Percentiles rank a stretch among this genome's conserved stretches.
phyloP scores from a whole-genome alignment of 2,329 filamentous ascomycete species.

The Lasiodiplodia citricola region DNA sequence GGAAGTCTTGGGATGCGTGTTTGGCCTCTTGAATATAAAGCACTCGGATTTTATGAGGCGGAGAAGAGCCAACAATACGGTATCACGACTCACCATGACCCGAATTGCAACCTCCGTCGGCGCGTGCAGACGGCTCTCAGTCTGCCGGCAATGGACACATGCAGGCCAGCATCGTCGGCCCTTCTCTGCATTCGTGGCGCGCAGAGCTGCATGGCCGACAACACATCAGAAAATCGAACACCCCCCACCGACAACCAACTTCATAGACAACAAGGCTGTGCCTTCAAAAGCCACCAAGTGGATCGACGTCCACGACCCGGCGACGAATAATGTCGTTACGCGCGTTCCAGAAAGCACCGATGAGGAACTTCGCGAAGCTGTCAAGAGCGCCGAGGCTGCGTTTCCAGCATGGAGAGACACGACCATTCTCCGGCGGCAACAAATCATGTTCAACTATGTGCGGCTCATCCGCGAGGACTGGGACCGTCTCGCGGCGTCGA shows the following conservation, averaged over 20 bases:
- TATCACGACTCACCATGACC: too few relatives aligned
- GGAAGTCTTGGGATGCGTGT: too few relatives aligned
- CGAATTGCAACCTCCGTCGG: too few relatives aligned
- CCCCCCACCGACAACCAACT: slow-evolving; percentile 55
- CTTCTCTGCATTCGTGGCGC: neutral
- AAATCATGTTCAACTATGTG: slow-evolving; percentile 88
- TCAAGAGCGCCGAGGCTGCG: slow-evolving; percentile 76
- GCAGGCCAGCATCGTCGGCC: too few relatives aligned
- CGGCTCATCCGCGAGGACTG: slow-evolving; percentile 81
- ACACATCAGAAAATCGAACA: neutral
- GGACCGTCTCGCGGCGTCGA: slow-evolving; percentile 84
- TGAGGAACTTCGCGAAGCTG: slow-evolving; percentile 74
- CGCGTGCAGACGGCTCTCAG: too few relatives aligned
- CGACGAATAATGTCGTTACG: slow-evolving; percentile 84
- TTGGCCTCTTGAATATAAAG: too few relatives aligned
- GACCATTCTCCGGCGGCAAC: slow-evolving; percentile 74
- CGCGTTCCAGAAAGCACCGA: slow-evolving; percentile 84
- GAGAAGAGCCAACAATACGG: too few relatives aligned
- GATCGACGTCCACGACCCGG: slow-evolving; percentile 82
- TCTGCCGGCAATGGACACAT: too few relatives aligned
- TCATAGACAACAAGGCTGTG: slow-evolving; percentile 80
- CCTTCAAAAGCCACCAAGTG: slow-evolving; percentile 71
- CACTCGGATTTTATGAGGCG: too few relatives aligned
- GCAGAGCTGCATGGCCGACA: neutral
- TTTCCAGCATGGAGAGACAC: slow-evolving; percentile 76